Evolutionary conservation across 306 rosid genomes (phyloP).

Genomic region (Inga leiocalycina): DNA sequence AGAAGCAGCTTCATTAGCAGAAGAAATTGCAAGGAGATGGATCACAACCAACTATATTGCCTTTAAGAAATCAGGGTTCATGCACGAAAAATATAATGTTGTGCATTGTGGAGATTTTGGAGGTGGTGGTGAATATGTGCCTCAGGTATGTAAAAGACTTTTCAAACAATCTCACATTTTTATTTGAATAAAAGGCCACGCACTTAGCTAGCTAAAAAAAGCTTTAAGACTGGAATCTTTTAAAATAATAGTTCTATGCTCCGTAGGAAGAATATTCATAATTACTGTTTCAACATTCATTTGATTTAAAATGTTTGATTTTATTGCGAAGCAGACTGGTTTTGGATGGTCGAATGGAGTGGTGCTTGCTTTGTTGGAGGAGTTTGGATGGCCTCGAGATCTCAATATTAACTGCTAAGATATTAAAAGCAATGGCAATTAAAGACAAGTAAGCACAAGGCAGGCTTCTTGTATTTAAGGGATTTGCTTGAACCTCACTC

Average conservation of each 20-base stretch:
- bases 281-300: background rate
- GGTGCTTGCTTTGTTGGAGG: constrained; percentile 89
- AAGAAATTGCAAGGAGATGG: constrained; percentile 82
- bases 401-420: constrained; percentile 50
- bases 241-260: background rate
- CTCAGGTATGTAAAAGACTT: constrained; percentile 64
- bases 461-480: background rate
- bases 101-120: constrained; percentile 76
- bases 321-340: constrained; percentile 68
- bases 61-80: constrained; percentile 67
- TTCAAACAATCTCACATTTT: background rate
- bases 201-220: too few relatives aligned
- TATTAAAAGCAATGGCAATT: background rate
- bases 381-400: constrained; percentile 94
- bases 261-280: background rate
- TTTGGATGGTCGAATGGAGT: constrained; percentile 98
- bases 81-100: constrained; percentile 86
- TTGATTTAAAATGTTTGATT: background rate
- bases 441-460: background rate
- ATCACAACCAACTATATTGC: constrained; percentile 73
- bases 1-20: constrained; percentile 75
- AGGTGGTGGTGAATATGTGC: constrained; percentile 83
- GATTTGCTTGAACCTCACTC: background rate
- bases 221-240: too few relatives aligned
- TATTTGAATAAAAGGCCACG: background rate